phyloP scores from a whole-genome alignment of 2,329 filamentous ascomycete species.

The Fusarium sp. region DNA sequence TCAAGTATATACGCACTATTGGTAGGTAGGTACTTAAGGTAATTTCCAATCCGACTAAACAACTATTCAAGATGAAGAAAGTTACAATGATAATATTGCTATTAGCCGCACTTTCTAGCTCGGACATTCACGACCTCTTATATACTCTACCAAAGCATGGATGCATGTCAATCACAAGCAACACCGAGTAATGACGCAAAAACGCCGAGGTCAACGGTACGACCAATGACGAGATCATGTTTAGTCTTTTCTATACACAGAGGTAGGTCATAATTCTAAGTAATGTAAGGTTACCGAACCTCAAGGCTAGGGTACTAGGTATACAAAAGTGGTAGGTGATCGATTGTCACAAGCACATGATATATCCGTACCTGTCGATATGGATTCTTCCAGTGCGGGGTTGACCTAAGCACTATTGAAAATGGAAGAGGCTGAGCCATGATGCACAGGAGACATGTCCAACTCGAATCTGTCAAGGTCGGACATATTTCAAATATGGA shows the following conservation, averaged over 20 bases:
- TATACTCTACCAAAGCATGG: neutral
- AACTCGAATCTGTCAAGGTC: conserved; percentile 4
- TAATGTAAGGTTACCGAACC: neutral
- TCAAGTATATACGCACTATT: conserved; percentile 1
- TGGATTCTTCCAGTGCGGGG: conserved; percentile 15
- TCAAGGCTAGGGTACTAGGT: neutral
- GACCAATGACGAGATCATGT: conserved; percentile 10
- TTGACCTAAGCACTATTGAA: neutral
- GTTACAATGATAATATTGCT: neutral
- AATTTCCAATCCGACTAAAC: neutral
- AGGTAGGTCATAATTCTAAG: neutral
- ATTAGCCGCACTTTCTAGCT: neutral
- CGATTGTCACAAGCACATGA: conserved; percentile 7
- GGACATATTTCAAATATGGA: conserved; percentile 30
- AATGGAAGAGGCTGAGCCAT: conserved; percentile 8
- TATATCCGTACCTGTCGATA: conserved; percentile 14
- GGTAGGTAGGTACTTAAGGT: neutral
- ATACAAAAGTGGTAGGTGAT: conserved; percentile 29
- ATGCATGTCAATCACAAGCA: conserved; percentile 34
- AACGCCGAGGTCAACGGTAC: conserved; percentile 32
- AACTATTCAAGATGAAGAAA: neutral
- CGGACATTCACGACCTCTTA: neutral
- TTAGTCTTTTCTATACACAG: neutral
- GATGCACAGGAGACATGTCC: conserved; percentile 4
- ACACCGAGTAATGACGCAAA: conserved; percentile 22